These are phyloP conservation scores for Talaromyces islandicus DNA, from an alignment of 2,329 filamentous ascomycete genomes.

Conservation along the genomic window DNA sequence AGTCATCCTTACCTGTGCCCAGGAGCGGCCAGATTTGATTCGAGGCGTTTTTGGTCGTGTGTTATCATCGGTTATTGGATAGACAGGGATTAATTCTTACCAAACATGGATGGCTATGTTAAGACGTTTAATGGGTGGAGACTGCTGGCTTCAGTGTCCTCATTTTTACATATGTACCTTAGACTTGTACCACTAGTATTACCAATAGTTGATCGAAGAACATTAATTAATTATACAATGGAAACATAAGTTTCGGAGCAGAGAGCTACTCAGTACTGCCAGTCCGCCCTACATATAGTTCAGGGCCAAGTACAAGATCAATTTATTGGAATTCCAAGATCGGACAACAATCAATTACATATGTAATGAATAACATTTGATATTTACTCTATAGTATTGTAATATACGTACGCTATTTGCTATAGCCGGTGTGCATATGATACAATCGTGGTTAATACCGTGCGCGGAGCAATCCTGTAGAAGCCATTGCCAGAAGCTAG, in stretches of 20 bases:
- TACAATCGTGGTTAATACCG: too few relatives aligned
- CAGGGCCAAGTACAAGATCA: too few relatives aligned
- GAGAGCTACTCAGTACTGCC: neutral
- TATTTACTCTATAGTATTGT: too few relatives aligned
- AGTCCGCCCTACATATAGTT: neutral
- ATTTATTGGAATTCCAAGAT: too few relatives aligned
- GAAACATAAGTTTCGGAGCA: neutral
- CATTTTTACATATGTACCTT: neutral
- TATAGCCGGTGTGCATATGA: too few relatives aligned
- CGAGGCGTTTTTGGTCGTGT: conserved; percentile 63
- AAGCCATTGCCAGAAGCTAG: too few relatives aligned
- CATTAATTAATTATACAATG: too few relatives aligned
- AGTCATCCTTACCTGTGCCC: conserved; percentile 62
- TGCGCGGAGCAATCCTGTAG: too few relatives aligned
- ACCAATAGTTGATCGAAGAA: neutral
- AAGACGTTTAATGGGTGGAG: neutral
- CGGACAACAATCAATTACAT: too few relatives aligned
- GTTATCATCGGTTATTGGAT: conserved; percentile 33
- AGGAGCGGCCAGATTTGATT: conserved; percentile 58
- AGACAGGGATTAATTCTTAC: neutral
- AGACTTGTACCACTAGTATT: neutral
- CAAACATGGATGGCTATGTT: neutral
- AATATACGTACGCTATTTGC: too few relatives aligned
- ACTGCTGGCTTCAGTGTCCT: neutral
- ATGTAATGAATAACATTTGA: too few relatives aligned